phyloP scores from a whole-genome alignment of 305 asterid species.

The Fraxinus floribunda region DNA sequence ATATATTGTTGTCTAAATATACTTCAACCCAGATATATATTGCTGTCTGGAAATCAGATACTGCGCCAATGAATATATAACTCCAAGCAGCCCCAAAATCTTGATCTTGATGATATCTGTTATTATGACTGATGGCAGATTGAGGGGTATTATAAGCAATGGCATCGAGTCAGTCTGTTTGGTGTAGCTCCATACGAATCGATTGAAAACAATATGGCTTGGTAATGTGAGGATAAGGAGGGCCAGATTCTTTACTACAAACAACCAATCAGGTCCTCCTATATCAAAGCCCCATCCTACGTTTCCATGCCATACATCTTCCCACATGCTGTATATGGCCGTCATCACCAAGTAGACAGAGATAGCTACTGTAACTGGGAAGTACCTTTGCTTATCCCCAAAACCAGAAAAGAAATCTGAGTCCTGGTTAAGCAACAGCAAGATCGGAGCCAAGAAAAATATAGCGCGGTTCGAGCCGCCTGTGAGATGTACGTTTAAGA shows the following conservation, averaged over 20 bases:
- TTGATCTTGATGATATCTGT: slow-evolving; percentile 75
- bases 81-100: slow-evolving; percentile 93
- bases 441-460: slow-evolving; percentile 89
- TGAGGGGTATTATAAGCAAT: slow-evolving; percentile 76
- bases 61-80: slow-evolving; percentile 84
- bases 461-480: slow-evolving; percentile 96
- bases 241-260: slow-evolving; percentile 86
- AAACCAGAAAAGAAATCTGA: slow-evolving; percentile 93
- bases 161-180: slow-evolving; percentile 63
- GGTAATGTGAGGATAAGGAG: slow-evolving; percentile 83
- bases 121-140: slow-evolving; percentile 71
- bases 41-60: slow-evolving; percentile 90
- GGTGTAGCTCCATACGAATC: slow-evolving; percentile 89
- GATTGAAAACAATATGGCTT: slow-evolving; percentile 84
- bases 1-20: slow-evolving; percentile 56
- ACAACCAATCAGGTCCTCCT: slow-evolving; percentile 90
- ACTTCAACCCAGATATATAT: slow-evolving; percentile 83
- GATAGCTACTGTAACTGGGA: slow-evolving; percentile 81
- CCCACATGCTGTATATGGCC: slow-evolving; percentile 79
- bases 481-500: slow-evolving; percentile 72
- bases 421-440: slow-evolving; percentile 89
- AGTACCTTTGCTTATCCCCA: slow-evolving; percentile 97
- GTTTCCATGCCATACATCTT: slow-evolving; percentile 81
- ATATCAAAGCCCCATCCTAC: slow-evolving; percentile 85
- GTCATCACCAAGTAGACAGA: slow-evolving; percentile 68